A percentile compares a stretch with the other conserved stretches of the same genome.
phyloP scores from a whole-genome alignment of 192 early-diverging fungal species.

The Mortierella hygrophila region DNA sequence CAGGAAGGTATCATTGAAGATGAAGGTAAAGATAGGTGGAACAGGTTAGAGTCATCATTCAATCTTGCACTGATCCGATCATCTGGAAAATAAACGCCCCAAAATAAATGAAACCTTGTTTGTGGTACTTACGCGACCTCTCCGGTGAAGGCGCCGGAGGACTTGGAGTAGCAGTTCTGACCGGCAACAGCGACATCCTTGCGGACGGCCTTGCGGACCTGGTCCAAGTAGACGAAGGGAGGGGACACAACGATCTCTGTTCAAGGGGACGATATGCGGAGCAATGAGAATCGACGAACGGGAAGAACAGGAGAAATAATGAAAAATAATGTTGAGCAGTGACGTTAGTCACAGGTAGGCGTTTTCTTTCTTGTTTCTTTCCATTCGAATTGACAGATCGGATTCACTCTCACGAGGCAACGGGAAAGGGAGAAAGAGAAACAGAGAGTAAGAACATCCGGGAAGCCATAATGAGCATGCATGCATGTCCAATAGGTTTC shows the following conservation, averaged over 20 bases:
- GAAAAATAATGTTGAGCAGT: slow-evolving; percentile 14
- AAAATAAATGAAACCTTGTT: not conserved
- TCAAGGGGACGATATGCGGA: not conserved
- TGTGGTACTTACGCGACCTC: slow-evolving; percentile 80
- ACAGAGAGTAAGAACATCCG: not conserved
- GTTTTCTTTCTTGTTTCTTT: not conserved
- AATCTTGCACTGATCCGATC: not conserved
- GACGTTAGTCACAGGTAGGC: not conserved
- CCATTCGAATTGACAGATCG: no score
- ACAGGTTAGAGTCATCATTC: not conserved
- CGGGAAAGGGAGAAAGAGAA: not conserved
- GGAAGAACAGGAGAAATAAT: slow-evolving; percentile 2
- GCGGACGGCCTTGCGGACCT: slow-evolving; percentile 81
- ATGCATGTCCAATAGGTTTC: not conserved
- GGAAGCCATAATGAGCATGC: not conserved
- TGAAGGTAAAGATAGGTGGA: not conserved
- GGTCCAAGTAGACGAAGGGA: slow-evolving; percentile 90
- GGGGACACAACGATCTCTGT: slow-evolving; percentile 98
- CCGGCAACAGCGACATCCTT: slow-evolving; percentile 92
- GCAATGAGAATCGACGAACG: slow-evolving; percentile 10
- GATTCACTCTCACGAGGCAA: not conserved
- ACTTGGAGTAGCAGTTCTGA: slow-evolving; percentile 92
- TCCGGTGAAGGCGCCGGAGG: slow-evolving; percentile 96
- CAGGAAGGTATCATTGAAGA: not conserved
- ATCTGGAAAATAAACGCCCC: not conserved